phyloP scores from a whole-genome alignment of 805 yeast species.

The Cyberlindnera maritima region DNA sequence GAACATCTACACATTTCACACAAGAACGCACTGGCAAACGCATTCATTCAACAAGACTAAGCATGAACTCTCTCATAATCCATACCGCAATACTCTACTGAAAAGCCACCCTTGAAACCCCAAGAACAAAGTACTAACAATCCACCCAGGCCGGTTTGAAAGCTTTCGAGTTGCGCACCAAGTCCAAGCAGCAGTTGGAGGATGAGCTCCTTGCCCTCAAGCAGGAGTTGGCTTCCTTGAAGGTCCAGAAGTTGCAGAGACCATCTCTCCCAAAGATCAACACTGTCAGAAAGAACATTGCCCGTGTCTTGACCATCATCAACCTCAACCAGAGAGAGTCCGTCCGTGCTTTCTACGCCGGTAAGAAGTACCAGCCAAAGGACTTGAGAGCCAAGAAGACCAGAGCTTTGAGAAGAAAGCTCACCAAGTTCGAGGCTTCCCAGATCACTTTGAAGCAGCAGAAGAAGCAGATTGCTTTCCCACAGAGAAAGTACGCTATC shows the following conservation, averaged over 20 bases:
- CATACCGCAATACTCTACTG: neutral
- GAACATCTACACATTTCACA: too few species aligned
- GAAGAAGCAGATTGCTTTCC: conserved; percentile 94
- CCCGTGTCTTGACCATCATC: conserved; percentile 95
- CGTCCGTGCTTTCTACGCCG: conserved; percentile 92
- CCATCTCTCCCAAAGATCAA: conserved; percentile 94
- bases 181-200: conserved; percentile 96
- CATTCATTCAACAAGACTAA: too few species aligned
- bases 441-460: conserved; percentile 82
- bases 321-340: conserved; percentile 94
- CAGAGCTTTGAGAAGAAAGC: conserved; percentile 98
- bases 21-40: too few species aligned
- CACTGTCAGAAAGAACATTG: conserved; percentile 97
- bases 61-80: neutral
- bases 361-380: conserved; percentile 95
- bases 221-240: conserved; percentile 93
- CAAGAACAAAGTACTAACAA: conserved; percentile 21
- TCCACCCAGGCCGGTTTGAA: conserved; percentile 78
- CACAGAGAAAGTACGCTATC: conserved; percentile 97
- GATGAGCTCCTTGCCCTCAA: conserved; percentile 91
- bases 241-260: conserved; percentile 91
- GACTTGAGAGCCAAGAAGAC: conserved; percentile 99
- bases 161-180: conserved; percentile 94
- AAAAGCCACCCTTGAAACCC: neutral
- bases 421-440: conserved; percentile 83